Evolutionary conservation across 352 stramenopile species (phyloP), one percentile per base, ranked within the genome.

Genomic region (Phytophthora citrophthora): DNA sequence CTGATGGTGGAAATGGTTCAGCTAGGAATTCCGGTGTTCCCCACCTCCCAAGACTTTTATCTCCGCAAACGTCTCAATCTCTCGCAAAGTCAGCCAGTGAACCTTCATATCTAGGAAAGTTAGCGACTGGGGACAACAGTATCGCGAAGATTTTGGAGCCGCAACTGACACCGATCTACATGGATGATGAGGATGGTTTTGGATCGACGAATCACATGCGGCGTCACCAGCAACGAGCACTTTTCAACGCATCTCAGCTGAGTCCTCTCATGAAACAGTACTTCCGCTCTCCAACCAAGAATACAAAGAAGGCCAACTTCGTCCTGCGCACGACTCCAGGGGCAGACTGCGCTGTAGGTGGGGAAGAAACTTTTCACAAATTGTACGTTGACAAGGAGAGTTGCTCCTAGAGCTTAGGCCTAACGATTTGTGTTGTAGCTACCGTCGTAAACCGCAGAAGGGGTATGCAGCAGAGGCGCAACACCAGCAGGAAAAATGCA

Each of bases 261-360:
- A 93, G 84, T 60, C 83, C 81, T 46, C 70, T 93, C 10, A 82
- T 95, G 77, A 90, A 93, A 38, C 77, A 92, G 41, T 93, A 86
- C 55, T 76, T 93, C 54, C 75, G 70, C 3, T 79, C 77, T 1
- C 77, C 82, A 32, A 83, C 53, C 27, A 85, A 80, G 57, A 86
- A 71, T 50, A 56, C 81, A 6, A 91, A 89, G 68, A 90, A 89
- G 50, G 76, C 74, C 23, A 89, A 78, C 59, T 91, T 85, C 43
- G 56, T 96, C 20, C 56, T 90, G 31, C 87, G 89, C 16, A 96
- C 89, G 26, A 90, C 82, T 5, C 89, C 89, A 2, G 61, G 86
- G 4, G 67, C 77, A 12, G 74, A 86, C 27, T 96, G 88, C 57
- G 61, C 77, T 9, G 88, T 92, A 10, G 88, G 89, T 6, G 89